Conservation (phyloP, 2,329 filamentous ascomycete species). For the Aspergillus sp. region DNA sequence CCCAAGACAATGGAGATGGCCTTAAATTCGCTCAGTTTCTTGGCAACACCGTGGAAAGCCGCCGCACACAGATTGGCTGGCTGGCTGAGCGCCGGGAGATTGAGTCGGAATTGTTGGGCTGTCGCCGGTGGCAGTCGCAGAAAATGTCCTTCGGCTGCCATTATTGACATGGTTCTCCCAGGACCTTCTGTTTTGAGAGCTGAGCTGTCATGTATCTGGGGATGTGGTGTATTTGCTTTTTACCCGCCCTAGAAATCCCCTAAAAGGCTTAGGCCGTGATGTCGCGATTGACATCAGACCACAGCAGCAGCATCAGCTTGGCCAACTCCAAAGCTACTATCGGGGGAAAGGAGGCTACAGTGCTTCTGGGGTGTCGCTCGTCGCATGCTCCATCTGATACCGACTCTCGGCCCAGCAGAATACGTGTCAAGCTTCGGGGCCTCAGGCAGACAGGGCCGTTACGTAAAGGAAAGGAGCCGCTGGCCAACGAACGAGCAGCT, state of each 20-base stretch:
- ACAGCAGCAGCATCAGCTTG: not conserved
- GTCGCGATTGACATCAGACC: not conserved
- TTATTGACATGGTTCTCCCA: not conserved
- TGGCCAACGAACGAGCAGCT: not conserved
- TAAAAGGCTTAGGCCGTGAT: not conserved
- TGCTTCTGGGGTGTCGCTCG: no score
- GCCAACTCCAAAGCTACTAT: no score
- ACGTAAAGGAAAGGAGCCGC: slow-evolving; percentile 16
- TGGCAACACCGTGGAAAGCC: slow-evolving; percentile 8
- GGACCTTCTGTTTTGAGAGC: slow-evolving; percentile 5
- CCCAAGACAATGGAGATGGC: not conserved
- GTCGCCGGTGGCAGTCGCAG: not conserved
- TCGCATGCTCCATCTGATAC: not conserved
- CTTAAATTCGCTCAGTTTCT: not conserved
- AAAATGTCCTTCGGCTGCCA: no score
- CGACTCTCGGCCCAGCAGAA: not conserved
- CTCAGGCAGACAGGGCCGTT: slow-evolving; percentile 6
- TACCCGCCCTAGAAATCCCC: slow-evolving; percentile 5
- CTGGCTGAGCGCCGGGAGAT: not conserved
- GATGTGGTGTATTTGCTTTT: slow-evolving; percentile 4
- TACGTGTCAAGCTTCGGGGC: slow-evolving; percentile 2
- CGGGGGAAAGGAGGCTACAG: no score
- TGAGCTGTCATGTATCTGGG: not conserved
- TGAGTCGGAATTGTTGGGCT: no score
- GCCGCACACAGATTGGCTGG: slow-evolving; percentile 12